Evolutionary conservation across 1,284 basidiomycete species (phyloP), one percentile per base, ranked within the genome.

Genomic region (Peniophora sp.): DNA sequence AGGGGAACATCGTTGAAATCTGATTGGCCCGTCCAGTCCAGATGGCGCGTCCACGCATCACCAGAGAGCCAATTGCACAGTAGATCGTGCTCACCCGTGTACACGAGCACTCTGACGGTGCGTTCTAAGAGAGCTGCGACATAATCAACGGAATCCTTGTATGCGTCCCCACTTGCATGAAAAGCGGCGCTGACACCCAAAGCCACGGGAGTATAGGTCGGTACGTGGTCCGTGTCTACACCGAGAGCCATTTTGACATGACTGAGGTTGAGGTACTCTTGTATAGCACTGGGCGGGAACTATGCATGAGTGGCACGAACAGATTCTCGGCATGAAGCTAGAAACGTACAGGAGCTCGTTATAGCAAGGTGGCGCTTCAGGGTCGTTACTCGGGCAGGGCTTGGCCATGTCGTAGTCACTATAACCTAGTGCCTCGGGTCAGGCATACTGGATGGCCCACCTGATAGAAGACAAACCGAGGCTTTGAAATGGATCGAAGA

Each of bases 11-110:
- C 59, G 42, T 60, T 64, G 64, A 79, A 86, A 20, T 62, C 73
- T 6, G 68, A 65, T 54, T 78, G 68, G 2, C 81, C 81, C n/a
- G 71, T 73, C 85, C 85, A 88, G 55, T 82, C 74, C 55, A 88
- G 68, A 1, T 57, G 62, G 44, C 76, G 64, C 24, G 81, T 79
- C 83, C 83, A 85, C 10, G 72, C 66, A 57, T 85, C 78, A 58
- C 88, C 88, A 2, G 80, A 85, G 15, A 88, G 67, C 75, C 83
- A 84, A 64, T 88, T 89, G 62, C 85, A 88, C 52, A 86, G 81
- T 72, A 75, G 85, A 63, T 89, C 86, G 18, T 81, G 78, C 2
- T 72, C 74, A 2, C 86, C 86, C 3, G 82, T 83, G 57, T 90
- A 90, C 52, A 91, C 79, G 14, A 94, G 74, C 3, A 84, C 81